Evolutionary conservation across 176 grass and related monocot species (phyloP).

Genomic region (Oryza glaberrima): DNA sequence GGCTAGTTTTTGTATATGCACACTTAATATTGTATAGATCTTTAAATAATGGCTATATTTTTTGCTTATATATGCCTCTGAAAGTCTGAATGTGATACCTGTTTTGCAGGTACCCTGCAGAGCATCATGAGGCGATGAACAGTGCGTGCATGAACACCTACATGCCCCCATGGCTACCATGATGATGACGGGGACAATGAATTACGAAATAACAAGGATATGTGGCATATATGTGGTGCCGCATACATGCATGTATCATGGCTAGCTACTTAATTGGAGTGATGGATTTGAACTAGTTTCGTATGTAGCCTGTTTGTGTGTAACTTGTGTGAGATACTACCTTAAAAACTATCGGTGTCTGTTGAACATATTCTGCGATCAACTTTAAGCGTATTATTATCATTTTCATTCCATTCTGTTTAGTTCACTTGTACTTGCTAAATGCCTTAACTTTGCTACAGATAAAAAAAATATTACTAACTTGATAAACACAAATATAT

Average conservation of each 20-base stretch:
- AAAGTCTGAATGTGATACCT: not conserved
- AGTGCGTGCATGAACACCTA: conserved; percentile 71
- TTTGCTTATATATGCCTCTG: not conserved
- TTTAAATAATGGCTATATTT: not conserved
- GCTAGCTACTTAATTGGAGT: not conserved
- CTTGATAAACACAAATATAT: no score
- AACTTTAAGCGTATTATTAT: not conserved
- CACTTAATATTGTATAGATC: not conserved
- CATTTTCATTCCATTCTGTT: not conserved
- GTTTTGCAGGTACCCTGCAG: conserved; percentile 60
- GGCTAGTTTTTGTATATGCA: not conserved
- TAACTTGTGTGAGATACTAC: conserved; percentile 4
- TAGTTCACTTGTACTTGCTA: no score
- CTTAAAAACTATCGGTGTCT: not conserved
- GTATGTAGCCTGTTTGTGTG: conserved; percentile 12
- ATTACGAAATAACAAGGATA: conserved; percentile 43
- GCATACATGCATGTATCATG: conserved; percentile 7
- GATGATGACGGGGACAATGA: not conserved
- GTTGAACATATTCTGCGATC: not conserved
- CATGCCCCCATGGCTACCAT: conserved; percentile 83
- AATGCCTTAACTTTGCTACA: no score
- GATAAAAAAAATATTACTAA: no score
- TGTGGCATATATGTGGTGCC: not conserved
- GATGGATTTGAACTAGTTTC: not conserved
- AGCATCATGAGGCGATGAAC: conserved; percentile 62